Conservation (phyloP, 495 filamentous ascomycete species). For the Halenospora varia region DNA sequence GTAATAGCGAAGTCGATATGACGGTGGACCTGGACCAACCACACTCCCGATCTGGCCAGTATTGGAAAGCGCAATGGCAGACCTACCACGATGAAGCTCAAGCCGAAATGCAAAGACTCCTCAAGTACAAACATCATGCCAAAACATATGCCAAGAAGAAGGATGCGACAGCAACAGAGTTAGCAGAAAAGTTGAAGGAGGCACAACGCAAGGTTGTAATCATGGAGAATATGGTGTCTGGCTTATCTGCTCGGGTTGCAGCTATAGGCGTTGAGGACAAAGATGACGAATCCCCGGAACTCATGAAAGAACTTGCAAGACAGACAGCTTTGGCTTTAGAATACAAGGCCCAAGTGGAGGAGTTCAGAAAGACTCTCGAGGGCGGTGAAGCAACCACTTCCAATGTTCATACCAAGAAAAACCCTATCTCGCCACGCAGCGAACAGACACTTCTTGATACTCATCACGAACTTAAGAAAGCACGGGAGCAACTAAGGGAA, state of each 20-base stretch:
- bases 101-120: slow-evolving; percentile 70
- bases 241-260: slow-evolving; percentile 53
- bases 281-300: slow-evolving; percentile 36
- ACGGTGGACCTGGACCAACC: slow-evolving; percentile 78
- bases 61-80: slow-evolving; percentile 91
- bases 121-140: slow-evolving; percentile 76
- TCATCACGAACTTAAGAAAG: slow-evolving; percentile 44
- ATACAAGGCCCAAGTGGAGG: slow-evolving; percentile 63
- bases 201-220: slow-evolving; percentile 28
- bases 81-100: slow-evolving; percentile 77
- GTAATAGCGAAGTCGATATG: slow-evolving; percentile 47
- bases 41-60: slow-evolving; percentile 78
- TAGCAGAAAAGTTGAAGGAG: slow-evolving; percentile 61
- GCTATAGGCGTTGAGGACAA: slow-evolving; percentile 32
- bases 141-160: slow-evolving; percentile 89
- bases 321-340: slow-evolving; percentile 64
- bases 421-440: not conserved
- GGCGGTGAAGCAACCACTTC: slow-evolving; percentile 25
- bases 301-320: slow-evolving; percentile 54
- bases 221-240: slow-evolving; percentile 53
- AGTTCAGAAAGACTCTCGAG: slow-evolving; percentile 52
- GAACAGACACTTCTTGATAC: slow-evolving; percentile 33
- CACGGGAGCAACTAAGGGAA: slow-evolving; percentile 32
- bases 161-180: slow-evolving; percentile 70
- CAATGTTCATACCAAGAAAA: not conserved